Evolutionary conservation across 495 filamentous ascomycete genomes (phyloP), one percentile per base, ranked within the genome.

Genomic region (Evansstolkia leycettana): DNA sequence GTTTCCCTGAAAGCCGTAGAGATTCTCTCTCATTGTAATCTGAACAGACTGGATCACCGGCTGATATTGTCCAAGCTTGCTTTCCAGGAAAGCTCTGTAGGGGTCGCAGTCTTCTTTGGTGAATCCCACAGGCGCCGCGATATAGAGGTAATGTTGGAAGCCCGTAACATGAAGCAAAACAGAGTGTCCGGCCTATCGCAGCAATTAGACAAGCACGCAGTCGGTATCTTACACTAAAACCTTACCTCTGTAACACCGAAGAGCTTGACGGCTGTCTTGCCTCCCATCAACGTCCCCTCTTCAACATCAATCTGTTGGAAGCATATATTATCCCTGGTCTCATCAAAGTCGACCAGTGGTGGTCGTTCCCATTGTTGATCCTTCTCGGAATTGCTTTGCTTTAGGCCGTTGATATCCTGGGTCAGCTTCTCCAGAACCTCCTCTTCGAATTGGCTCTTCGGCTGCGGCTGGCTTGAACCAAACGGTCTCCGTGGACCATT

Each of bases 281-380:
- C 83, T 40, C 78, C 77, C 54, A 69, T 47, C 5, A 94, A 44
- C 2, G 72, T 76, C 13, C 90, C 88, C 55, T 96, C 89, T 46
- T 96, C 89, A 3, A 76, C 80, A 44, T 99, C 90, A 52, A 99
- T 96, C 51, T 92, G 83, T 57, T 96, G 90, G 55, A 96, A 96
- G 49, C 70, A 76, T 8, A 99, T 67, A 40, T 60, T 82, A 28
- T 90, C 73, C 30, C 56, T 80, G 18, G 62, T 45, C n/a, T 78
- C 72, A 40, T 89, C 62, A 53, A 88, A 94, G 31, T 72, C 66
- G 4, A 72, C 73, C 5, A 96, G 57, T 7, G 67, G 61, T 8
- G 92, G 92, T 17, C 90, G 73, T 12, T 76, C 73, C 90, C 90
- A 99, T 45, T 86, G 75, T 58, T 99, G 90, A 55, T 96, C 90